Base-by-base conservation (phyloP, 768 basidiomycete species). In the Pholiota conissans region DNA sequence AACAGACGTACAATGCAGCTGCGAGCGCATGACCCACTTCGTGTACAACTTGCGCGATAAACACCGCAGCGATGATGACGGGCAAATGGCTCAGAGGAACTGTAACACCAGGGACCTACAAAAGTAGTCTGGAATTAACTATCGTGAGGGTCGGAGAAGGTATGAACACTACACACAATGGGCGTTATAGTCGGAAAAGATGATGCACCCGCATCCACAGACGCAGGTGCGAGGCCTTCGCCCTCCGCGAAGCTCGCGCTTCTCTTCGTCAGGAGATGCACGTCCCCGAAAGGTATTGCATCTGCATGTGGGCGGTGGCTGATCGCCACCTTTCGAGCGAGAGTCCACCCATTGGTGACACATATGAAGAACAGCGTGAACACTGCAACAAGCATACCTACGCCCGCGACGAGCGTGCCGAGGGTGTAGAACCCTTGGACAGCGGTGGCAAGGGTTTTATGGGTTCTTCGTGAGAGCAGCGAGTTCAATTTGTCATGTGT, bases 21-120 rank as follows among this genome's bases (percentile, higher is more conserved):
- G 85, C 75, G 42, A 93, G 65, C 11, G 87, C 89, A 69, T 95
- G 93, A 5, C 93, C 93, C 0, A 82, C 69, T 72, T 95, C 93
- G 62, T 95, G 93, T 18, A 90, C 67, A n/a, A 86, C 63, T 69
- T 93, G 92, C 53, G 81, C 80, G 8, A 83, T 22, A 46, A 86
- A 76, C 14, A 94, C 76, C 0, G 87, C 80, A 5, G 82, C 29
- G 6, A 93, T 62, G 48, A 94, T 82, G 14, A 86, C 61, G 4
- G 89, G 89, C 1, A 91, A 66, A 65, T 95, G 86, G 24, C 73
- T 71, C n/a, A 91, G 64, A 1, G 93, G 93, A 1, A 90, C 83
- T 2, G 91, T 95, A 6, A 93, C 59, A 1, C 93, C 93, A 20
- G 93, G 93, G 34, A 95, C 85, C 91, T 26, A 46, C 26, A 20